Percentiles rank a stretch among this genome's conserved stretches.
These are phyloP conservation scores for Murraya paniculata DNA, from an alignment of 345 rosid genomes.

Conservation along the genomic window DNA sequence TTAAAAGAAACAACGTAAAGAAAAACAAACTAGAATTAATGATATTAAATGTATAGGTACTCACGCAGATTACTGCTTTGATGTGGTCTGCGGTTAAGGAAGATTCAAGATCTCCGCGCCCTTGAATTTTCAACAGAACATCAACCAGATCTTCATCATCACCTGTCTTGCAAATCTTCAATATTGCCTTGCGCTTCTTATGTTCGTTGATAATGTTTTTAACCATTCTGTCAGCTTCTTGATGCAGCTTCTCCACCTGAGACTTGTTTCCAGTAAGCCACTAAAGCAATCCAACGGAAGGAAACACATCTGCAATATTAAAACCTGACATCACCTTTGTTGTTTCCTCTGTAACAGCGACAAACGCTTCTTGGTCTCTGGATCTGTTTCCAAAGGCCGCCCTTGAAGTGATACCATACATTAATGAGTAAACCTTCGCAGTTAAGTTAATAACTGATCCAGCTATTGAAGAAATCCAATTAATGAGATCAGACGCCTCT, in stretches of 20 bases:
- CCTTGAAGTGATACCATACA: background rate
- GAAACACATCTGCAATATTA: slow-evolving; percentile 21
- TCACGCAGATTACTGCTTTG: slow-evolving; percentile 34
- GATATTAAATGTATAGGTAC: background rate
- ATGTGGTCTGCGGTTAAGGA: slow-evolving; percentile 20
- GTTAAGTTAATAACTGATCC: too few relatives aligned
- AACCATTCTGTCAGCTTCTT: slow-evolving; percentile 7
- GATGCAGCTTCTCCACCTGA: slow-evolving; percentile 11
- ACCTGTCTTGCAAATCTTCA: background rate
- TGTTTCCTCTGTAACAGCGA: background rate
- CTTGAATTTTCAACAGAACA: slow-evolving; percentile 22
- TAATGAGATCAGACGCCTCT: too few relatives aligned
- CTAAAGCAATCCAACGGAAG: slow-evolving; percentile 23
- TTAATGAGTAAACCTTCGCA: too few relatives aligned
- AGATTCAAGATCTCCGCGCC: background rate
- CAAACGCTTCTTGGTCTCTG: background rate
- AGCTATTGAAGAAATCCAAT: too few relatives aligned
- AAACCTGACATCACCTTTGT: background rate
- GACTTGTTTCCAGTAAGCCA: slow-evolving; percentile 10
- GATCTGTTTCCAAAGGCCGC: background rate
- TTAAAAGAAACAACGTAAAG: too few relatives aligned
- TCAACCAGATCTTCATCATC: slow-evolving; percentile 20
- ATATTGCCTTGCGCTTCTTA: background rate
- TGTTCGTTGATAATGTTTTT: slow-evolving; percentile 19
- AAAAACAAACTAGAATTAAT: too few relatives aligned